Evolutionary conservation across 306 rosid species (phyloP).

Genomic region (Arachis stenosperma): DNA sequence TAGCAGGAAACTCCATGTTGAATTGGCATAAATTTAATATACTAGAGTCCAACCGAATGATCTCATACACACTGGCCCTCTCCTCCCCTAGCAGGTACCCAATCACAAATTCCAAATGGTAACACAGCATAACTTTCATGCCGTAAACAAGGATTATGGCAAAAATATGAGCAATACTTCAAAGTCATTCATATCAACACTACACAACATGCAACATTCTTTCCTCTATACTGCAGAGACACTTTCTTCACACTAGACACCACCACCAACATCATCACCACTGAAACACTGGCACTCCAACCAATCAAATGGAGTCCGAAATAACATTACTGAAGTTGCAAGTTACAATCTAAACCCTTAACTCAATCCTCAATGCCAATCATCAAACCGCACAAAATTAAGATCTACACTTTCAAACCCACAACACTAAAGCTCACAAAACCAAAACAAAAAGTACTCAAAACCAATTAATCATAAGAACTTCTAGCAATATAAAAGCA

Average conservation of each 20-base stretch:
- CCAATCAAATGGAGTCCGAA: slow-evolving; percentile 17
- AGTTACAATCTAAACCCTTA: slow-evolving; percentile 13
- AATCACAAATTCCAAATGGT: slow-evolving; percentile 31
- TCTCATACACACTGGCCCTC: neutral
- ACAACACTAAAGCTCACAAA: slow-evolving; percentile 29
- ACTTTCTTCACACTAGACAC: slow-evolving; percentile 6
- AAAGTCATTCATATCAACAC: neutral
- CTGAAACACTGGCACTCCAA: slow-evolving; percentile 27
- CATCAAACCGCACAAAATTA: slow-evolving; percentile 12
- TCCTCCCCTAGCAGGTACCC: slow-evolving; percentile 25
- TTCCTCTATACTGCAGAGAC: neutral
- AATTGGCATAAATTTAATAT: slow-evolving; percentile 2
- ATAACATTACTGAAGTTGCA: neutral
- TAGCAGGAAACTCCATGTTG: neutral
- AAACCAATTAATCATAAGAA: slow-evolving; percentile 35
- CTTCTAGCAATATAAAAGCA: slow-evolving; percentile 34
- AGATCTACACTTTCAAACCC: slow-evolving; percentile 46
- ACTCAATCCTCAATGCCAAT: slow-evolving; percentile 32
- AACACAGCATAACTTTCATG: neutral
- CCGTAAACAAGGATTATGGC: neutral
- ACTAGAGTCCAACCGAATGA: slow-evolving; percentile 7
- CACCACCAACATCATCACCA: neutral
- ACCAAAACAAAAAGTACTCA: neutral
- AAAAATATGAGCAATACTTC: neutral
- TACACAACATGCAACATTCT: neutral